phyloP scores from a whole-genome alignment of 225 moss, liverwort and hornwort species.

The Takakia lepidozioides region DNA sequence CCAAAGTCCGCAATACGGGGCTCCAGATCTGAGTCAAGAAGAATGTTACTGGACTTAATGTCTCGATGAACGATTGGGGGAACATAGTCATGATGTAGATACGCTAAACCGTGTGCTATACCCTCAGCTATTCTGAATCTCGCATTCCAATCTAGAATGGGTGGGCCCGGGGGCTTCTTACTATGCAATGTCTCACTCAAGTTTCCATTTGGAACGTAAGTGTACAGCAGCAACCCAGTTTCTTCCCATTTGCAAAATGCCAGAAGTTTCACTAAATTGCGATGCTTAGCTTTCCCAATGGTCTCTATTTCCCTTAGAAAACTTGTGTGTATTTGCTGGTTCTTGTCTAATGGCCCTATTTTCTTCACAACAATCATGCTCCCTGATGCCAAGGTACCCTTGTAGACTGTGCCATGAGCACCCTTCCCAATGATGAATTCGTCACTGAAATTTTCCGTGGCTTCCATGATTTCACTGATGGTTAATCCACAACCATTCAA shows the following conservation, averaged over 20 bases:
- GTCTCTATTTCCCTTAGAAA: conserved; percentile 9
- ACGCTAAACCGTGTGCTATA: conserved; percentile 15
- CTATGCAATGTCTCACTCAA: conserved; percentile 7
- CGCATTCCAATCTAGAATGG: conserved; percentile 8
- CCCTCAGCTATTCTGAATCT: conserved; percentile 4
- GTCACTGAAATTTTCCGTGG: conserved; percentile 7
- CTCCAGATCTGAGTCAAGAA: conserved; percentile 14
- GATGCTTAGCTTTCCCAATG: conserved; percentile 9
- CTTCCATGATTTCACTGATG: conserved; percentile 7
- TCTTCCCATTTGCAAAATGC: conserved; percentile 8
- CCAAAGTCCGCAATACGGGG: conserved; percentile 12
- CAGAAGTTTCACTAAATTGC: conserved; percentile 4
- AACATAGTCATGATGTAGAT: conserved; percentile 23
- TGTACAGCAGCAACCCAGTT: background rate
- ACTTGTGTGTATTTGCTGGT: background rate
- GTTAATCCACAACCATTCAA: conserved; percentile 15
- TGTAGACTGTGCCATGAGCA: conserved; percentile 6
- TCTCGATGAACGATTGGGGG: conserved; percentile 20
- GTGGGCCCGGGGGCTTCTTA: conserved; percentile 2
- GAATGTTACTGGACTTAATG: conserved; percentile 26
- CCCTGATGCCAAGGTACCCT: background rate
- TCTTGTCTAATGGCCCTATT: background rate
- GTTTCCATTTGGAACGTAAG: conserved; percentile 10
- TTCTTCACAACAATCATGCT: background rate
- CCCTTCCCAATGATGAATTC: conserved; percentile 5